phyloP scores from a whole-genome alignment of 257 asterid genomes.

The Solanum corneliomulleri region DNA sequence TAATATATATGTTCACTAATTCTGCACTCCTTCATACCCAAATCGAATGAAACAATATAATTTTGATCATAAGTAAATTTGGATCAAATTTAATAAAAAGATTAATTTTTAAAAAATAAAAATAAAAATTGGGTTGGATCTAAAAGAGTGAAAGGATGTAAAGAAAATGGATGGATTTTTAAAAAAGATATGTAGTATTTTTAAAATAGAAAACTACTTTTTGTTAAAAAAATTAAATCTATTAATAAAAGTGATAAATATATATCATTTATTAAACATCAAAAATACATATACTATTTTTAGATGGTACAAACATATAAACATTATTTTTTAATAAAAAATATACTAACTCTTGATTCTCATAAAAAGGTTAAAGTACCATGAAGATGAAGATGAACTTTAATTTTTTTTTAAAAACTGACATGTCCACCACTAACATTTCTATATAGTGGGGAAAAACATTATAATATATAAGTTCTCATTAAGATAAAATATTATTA shows the following conservation, averaged over 20 bases:
- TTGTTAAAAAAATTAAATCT: accelerated
- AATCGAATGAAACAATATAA: no score
- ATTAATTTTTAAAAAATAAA: no score
- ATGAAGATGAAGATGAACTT: neutral
- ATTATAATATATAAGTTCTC: neutral
- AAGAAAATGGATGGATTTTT: neutral
- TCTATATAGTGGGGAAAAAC: neutral
- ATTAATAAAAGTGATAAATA: no score
- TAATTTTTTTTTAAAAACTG: neutral
- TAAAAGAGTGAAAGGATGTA: no score
- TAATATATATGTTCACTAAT: no score
- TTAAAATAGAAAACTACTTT: no score
- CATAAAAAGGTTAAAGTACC: neutral
- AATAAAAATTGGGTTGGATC: no score
- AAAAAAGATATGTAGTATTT: neutral
- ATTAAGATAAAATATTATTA: neutral
- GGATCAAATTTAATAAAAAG: neutral
- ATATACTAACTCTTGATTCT: neutral
- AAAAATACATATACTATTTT: no score
- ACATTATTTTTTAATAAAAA: no score
- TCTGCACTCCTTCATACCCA: no score
- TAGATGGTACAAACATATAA: no score
- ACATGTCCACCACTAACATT: neutral
- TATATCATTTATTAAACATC: no score
- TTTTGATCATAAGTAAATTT: neutral